Evolutionary conservation across 371 early-diverging fungal genomes (phyloP), one percentile per base, ranked within the genome.

Genomic region (Mucor mucedo): DNA sequence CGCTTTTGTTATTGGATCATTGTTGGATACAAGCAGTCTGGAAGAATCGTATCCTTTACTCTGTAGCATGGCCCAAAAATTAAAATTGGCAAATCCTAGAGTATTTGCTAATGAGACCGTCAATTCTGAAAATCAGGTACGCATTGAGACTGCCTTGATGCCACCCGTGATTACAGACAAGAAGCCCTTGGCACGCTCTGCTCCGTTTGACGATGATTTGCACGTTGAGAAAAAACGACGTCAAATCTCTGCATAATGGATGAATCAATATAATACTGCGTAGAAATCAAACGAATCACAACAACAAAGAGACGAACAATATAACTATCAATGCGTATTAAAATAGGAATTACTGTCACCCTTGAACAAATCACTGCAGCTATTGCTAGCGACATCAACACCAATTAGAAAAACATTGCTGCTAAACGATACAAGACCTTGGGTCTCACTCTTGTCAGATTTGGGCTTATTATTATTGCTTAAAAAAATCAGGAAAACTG

Each of bases 121-220:
- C 81, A 95, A 95, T 84, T 83, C 96, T 85, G 95, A 95, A 79
- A 95, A 95, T 83, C 94, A 94, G 88, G 83, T 92, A 63, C 90
- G 90, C 59, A 94, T 95, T 82, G 93, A 95, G 86, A 93, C 89
- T 72, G 91, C 90, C 58, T 87, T 90, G 83, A 87, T 89, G 30
- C 11, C 6, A 6, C 5, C 29, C 10, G 29, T 2, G 4, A 5
- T n/a, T 11, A 5, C 29, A 14, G 38, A 52, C 10, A 4, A 35
- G 8, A 35, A 35, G 2, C 4, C 8, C 6, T 35, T 35, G 35
- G 35, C 35, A 1, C 35, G 35, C 8, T 8, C 4, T 1, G 35
- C 35, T 35, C 35, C 35, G 8, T 35, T 35, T 1, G 35, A 35
- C 8, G 35, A 35, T 1, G 35, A 35, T 35, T 35, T 35, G 35